phyloP scores from a whole-genome alignment of 352 stramenopile species.

The Pythium angustatum region DNA sequence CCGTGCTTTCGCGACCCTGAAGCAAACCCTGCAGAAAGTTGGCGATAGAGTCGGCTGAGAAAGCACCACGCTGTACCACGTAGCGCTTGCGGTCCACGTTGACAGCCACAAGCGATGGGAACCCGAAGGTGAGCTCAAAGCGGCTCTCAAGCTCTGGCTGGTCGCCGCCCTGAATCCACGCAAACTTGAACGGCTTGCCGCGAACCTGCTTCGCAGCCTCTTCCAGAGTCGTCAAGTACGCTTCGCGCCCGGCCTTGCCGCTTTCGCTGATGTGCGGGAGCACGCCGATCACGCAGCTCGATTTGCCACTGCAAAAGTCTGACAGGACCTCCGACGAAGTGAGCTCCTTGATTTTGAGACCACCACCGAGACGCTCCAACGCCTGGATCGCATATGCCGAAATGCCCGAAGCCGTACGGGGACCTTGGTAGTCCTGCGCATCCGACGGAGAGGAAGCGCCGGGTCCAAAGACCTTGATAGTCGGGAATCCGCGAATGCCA shows the following conservation, averaged over 20 bases:
- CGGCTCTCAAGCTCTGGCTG: constrained; percentile 81
- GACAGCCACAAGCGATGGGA: constrained; percentile 89
- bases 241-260: constrained; percentile 80
- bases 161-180: constrained; percentile 89
- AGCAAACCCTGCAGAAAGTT: constrained; percentile 77
- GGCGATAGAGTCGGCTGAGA: constrained; percentile 65
- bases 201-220: constrained; percentile 84
- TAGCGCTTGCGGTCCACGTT: constrained; percentile 86
- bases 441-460: constrained; percentile 52
- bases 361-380: constrained; percentile 69
- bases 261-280: constrained; percentile 90
- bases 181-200: constrained; percentile 90
- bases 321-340: constrained; percentile 59
- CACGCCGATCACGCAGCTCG: constrained; percentile 88
- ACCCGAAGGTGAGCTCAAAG: constrained; percentile 91
- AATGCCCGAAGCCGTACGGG: constrained; percentile 84
- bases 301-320: constrained; percentile 85
- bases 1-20: constrained; percentile 64
- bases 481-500: constrained; percentile 93
- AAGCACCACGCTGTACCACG: constrained; percentile 78
- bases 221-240: constrained; percentile 82
- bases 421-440: constrained; percentile 86
- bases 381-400: constrained; percentile 71
- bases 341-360: constrained; percentile 83
- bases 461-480: constrained; percentile 93